These are phyloP conservation scores for Sporothrix pallida DNA, from an alignment of 2,329 filamentous ascomycete genomes.

Conservation along the genomic window DNA sequence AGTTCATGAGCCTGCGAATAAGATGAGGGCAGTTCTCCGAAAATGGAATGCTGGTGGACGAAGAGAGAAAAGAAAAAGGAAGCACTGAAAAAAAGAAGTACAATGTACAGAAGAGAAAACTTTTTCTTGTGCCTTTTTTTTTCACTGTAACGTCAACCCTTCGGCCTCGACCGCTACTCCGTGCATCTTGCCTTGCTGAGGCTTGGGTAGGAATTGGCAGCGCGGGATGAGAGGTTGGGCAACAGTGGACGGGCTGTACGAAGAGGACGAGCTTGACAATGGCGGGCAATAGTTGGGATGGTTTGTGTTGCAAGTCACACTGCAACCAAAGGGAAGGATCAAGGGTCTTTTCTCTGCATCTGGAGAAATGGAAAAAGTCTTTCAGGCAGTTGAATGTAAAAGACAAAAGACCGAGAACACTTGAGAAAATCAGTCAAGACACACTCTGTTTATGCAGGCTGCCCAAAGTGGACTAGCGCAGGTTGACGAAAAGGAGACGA, in stretches of 20 bases:
- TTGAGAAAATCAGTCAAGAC: not conserved
- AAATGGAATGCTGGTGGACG: too few species aligned
- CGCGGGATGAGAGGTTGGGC: not conserved
- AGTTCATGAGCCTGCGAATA: too few species aligned
- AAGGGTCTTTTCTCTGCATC: not conserved
- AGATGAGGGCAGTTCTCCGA: too few species aligned
- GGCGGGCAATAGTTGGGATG: not conserved
- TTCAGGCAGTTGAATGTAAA: not conserved
- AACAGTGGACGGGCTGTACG: not conserved
- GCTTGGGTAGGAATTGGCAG: not conserved
- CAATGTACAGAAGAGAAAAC: too few species aligned
- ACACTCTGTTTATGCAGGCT: constrained; percentile 5
- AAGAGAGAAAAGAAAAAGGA: too few species aligned
- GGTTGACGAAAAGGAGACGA: not conserved
- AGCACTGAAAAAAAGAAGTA: too few species aligned
- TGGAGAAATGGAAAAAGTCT: not conserved
- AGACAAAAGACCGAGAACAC: not conserved
- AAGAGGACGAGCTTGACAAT: not conserved
- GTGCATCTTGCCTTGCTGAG: too few species aligned
- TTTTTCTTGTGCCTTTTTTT: not conserved
- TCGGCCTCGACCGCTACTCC: constrained; percentile 1
- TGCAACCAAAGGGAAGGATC: not conserved
- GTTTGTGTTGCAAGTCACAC: not conserved
- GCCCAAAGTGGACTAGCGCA: not conserved
- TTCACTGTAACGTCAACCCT: not conserved